These are phyloP conservation scores for Ustanciosporium gigantosporum DNA, from an alignment of 1,284 basidiomycete genomes.

Conservation along the genomic window DNA sequence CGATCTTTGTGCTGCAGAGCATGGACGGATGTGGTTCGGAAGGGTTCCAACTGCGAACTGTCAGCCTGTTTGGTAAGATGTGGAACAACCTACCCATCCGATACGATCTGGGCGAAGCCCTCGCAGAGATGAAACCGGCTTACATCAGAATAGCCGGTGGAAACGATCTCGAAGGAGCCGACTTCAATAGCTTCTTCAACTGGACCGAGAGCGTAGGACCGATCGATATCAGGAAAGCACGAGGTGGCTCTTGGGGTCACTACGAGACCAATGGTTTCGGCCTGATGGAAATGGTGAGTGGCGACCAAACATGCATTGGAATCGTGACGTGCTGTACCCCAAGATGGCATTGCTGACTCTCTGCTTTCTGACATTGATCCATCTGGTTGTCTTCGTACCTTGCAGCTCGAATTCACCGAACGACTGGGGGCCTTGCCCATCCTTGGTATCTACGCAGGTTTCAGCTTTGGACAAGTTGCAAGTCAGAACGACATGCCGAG, in stretches of 20 bases:
- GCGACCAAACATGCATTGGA: no score
- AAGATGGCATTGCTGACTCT: no score
- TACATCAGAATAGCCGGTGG: constrained; percentile 73
- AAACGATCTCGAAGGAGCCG: constrained; percentile 66
- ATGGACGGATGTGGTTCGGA: neutral
- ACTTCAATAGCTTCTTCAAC: constrained; percentile 67
- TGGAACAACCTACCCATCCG: constrained; percentile 11
- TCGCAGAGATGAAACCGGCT: constrained; percentile 68
- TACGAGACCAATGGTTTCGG: constrained; percentile 64
- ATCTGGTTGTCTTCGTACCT: neutral
- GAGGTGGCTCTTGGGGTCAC: constrained; percentile 65
- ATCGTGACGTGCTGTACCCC: no score
- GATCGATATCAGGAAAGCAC: constrained; percentile 64
- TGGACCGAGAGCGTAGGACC: constrained; percentile 69
- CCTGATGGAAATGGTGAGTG: constrained; percentile 65
- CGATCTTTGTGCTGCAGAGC: constrained; percentile 1
- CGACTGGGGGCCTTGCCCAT: constrained; percentile 66
- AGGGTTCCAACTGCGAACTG: constrained; percentile 9
- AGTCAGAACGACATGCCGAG: constrained; percentile 66
- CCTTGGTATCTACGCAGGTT: constrained; percentile 72
- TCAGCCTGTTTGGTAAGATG: constrained; percentile 16
- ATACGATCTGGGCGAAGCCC: constrained; percentile 68
- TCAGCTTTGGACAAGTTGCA: constrained; percentile 32
- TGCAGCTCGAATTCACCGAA: constrained; percentile 70
- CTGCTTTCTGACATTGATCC: no score